phyloP scores from a whole-genome alignment of 2,329 filamentous ascomycete species.

The Phialocephala sp. region DNA sequence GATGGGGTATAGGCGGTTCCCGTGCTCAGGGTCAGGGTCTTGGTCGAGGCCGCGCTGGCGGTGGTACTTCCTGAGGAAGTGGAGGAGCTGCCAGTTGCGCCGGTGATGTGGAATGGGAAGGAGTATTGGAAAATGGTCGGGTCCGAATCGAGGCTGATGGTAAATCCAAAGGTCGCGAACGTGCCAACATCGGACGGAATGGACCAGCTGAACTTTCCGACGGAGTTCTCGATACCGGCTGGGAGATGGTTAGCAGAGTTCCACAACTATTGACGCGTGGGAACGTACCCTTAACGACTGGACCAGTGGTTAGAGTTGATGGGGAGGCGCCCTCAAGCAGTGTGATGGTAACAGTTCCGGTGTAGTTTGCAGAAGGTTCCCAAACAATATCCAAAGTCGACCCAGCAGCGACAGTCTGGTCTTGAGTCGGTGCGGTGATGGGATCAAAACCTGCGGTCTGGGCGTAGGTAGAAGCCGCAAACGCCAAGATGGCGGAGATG shows the following conservation, averaged over 20 bases:
- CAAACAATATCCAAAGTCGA: constrained; percentile 57
- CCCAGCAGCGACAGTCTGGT: constrained; percentile 55
- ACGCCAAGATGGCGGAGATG: constrained; percentile 37
- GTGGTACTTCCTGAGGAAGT: constrained; percentile 17
- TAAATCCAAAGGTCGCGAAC: constrained; percentile 61
- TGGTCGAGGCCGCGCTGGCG: constrained; percentile 19
- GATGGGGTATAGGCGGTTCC: constrained; percentile 19
- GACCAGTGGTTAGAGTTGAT: constrained; percentile 49
- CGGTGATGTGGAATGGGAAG: constrained; percentile 56
- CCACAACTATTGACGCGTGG: not conserved
- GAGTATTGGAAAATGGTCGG: constrained; percentile 64
- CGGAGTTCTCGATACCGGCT: constrained; percentile 55
- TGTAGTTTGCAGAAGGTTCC: constrained; percentile 45
- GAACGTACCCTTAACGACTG: constrained; percentile 58
- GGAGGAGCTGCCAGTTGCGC: constrained; percentile 14
- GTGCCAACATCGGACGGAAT: constrained; percentile 52
- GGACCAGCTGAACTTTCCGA: constrained; percentile 55
- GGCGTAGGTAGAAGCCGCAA: constrained; percentile 47
- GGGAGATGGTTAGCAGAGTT: constrained; percentile 25
- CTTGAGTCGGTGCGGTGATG: constrained; percentile 53
- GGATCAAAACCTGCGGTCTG: constrained; percentile 62
- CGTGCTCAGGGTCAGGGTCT: constrained; percentile 21
- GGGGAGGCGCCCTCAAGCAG: constrained; percentile 59
- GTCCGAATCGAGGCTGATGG: constrained; percentile 57
- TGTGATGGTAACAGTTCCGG: constrained; percentile 56